Percentiles rank a stretch among this genome's conserved stretches.
Evolutionary conservation across 2,329 filamentous ascomycete species (phyloP).

Genomic region (Endothia cerciana): DNA sequence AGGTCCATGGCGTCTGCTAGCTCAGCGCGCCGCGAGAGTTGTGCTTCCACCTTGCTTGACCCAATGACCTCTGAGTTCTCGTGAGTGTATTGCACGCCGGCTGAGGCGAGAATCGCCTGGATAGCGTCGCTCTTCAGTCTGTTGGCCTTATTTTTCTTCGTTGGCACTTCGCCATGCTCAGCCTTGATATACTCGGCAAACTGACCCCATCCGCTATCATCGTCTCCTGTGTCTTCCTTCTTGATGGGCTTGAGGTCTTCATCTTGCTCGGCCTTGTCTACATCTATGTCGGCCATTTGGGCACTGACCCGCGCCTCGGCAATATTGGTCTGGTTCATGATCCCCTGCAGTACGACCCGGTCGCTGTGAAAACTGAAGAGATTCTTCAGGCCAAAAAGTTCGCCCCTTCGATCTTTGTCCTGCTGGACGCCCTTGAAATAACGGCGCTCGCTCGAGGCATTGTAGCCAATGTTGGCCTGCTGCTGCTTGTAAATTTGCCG

Average conservation of each 20-base stretch:
- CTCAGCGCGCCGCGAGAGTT: constrained; percentile 77
- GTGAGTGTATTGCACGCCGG: constrained; percentile 93
- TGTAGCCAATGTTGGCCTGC: constrained; percentile 97
- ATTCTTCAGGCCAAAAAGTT: constrained; percentile 90
- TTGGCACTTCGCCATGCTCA: constrained; percentile 47
- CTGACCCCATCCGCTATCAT: constrained; percentile 72
- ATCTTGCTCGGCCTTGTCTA: constrained; percentile 61
- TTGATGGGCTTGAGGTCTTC: constrained; percentile 46
- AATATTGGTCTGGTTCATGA: constrained; percentile 97
- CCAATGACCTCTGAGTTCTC: constrained; percentile 96
- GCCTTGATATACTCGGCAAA: constrained; percentile 64
- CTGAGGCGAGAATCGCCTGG: constrained; percentile 84
- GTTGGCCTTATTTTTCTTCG: constrained; percentile 42
- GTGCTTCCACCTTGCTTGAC: constrained; percentile 86
- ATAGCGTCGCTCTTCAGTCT: constrained; percentile 70
- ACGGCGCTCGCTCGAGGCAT: constrained; percentile 84
- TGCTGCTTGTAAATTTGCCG: constrained; percentile 99
- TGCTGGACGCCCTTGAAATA: constrained; percentile 97
- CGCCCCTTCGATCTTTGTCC: constrained; percentile 78
- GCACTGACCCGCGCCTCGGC: constrained; percentile 90
- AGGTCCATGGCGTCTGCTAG: constrained; percentile 52
- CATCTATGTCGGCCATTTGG: constrained; percentile 74
- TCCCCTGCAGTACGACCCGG: constrained; percentile 84
- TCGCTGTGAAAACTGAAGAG: constrained; percentile 82
- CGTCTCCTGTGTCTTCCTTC: constrained; percentile 49